Base-by-base conservation (phyloP, 768 basidiomycete species). In the Lentinus brumalis region DNA sequence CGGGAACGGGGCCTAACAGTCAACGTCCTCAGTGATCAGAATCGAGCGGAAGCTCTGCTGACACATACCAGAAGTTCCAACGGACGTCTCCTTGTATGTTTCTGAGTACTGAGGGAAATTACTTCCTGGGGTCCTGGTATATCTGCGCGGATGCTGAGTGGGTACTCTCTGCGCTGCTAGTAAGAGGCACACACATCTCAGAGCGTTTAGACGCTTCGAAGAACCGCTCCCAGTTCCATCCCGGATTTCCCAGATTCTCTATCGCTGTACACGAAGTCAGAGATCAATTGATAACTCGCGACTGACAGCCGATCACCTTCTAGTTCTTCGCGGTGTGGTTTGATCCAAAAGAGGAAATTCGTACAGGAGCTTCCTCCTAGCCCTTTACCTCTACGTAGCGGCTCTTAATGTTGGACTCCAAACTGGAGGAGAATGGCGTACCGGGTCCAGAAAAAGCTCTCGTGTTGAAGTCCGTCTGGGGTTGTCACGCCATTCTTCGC, bases 171-270 rank as follows among this genome's bases (percentile, higher is more conserved):
- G 21, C 21, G 21, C 21, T 26, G 21, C 21, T 26, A 26, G 21
- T 26, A 26, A 26, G 21, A 26, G 21, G 21, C 21, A 52, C 40
- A 39, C 21, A 64, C 67, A 44, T 56, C 29, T 69, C 65, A 6
- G 56, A 74, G 60, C 79, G 79, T 50, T 77, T 75, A 8, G 70
- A 55, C 54, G 75, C 79, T 18, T 77, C 74, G 29, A 50, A 38
- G 45, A 59, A 62, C 2, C 42, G 30, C 0, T 73, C 66, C 81
- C 80, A 85, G 63, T 82, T 83, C 83, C 83, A 86, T 5, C 83
- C 83, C 1, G 75, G 73, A 58, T 84, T 84, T 6, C 83, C 83
- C n/a, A 86, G 72, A 53, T 73, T 71, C 64, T 83, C 83, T 50
- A 79, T 71, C 6, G 61, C 66, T 67, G 21, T 47, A 47, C 12